Percentiles rank a stretch among this genome's conserved stretches.
These are phyloP conservation scores for Solanum habrochaites DNA, from an alignment of 257 asterid genomes.

Conservation along the genomic window DNA sequence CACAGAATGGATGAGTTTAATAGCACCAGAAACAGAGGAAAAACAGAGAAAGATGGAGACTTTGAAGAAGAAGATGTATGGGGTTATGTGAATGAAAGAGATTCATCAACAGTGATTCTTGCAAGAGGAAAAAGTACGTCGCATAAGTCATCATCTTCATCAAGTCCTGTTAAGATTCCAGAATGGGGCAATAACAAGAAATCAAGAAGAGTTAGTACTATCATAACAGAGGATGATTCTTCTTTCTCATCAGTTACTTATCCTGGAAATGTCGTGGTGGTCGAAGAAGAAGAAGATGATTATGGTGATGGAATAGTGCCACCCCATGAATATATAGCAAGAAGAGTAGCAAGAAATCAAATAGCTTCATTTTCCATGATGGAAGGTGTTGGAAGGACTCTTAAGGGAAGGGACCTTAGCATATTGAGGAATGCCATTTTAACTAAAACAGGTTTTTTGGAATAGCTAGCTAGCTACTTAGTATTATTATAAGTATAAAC, in stretches of 20 bases:
- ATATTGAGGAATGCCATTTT: constrained; percentile 46
- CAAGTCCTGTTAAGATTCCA: constrained; percentile 13
- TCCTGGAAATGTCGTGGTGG: background rate
- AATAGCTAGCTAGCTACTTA: background rate
- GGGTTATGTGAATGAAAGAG: constrained; percentile 15
- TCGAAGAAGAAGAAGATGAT: background rate
- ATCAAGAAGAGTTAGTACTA: background rate
- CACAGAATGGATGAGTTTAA: constrained; percentile 8
- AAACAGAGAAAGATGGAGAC: constrained; percentile 17
- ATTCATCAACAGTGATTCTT: background rate
- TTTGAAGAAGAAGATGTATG: constrained; percentile 39
- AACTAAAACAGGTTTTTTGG: constrained; percentile 58
- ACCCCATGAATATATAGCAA: constrained; percentile 47
- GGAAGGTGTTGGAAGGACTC: constrained; percentile 67
- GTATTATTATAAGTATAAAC: background rate
- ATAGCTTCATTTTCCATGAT: constrained; percentile 54
- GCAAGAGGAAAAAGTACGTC: background rate
- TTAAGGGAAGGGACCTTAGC: constrained; percentile 64
- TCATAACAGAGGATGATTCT: background rate
- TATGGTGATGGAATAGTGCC: constrained; percentile 28
- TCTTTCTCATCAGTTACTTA: background rate
- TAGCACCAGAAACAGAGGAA: background rate
- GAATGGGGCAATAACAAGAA: constrained; percentile 12
- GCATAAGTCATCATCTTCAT: background rate
- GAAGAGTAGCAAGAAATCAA: constrained; percentile 26